Percentiles rank a stretch among this genome's conserved stretches.
Evolutionary conservation across 495 filamentous ascomycete species (phyloP).

Genomic region (Ascodesmis nigricans): DNA sequence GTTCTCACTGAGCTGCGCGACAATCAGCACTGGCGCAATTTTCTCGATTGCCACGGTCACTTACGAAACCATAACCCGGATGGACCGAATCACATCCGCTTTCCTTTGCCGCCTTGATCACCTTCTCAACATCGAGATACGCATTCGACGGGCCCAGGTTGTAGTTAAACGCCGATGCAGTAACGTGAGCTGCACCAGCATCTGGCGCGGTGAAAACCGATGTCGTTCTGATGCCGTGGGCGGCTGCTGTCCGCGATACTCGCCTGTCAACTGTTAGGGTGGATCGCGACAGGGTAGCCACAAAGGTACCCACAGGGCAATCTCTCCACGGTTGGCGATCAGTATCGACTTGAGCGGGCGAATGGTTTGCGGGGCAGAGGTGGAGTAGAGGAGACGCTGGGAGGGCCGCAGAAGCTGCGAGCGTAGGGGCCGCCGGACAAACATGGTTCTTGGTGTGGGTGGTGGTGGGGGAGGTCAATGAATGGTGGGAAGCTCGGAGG

Average conservation of each 20-base stretch:
- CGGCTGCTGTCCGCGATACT: constrained; percentile 63
- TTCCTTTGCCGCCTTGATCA: constrained; percentile 66
- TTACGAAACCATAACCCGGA: constrained; percentile 87
- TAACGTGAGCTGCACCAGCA: constrained; percentile 64
- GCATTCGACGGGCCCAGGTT: constrained; percentile 60
- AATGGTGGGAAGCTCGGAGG: too few relatives aligned
- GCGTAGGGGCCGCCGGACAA: constrained; percentile 2
- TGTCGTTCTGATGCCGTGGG: constrained; percentile 79
- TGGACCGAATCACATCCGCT: constrained; percentile 78
- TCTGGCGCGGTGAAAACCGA: constrained; percentile 92
- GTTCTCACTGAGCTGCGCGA: constrained; percentile 51
- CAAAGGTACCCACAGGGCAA: constrained; percentile 42
- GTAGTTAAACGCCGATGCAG: constrained; percentile 57
- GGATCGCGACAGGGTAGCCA: not conserved
- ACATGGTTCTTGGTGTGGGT: constrained; percentile 4
- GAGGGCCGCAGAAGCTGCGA: constrained; percentile 2
- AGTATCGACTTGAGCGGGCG: constrained; percentile 60
- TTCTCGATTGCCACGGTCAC: constrained; percentile 11
- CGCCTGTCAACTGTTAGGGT: constrained; percentile 27
- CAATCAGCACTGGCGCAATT: constrained; percentile 15
- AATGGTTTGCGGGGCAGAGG: constrained; percentile 4
- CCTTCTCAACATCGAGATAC: constrained; percentile 82
- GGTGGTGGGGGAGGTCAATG: too few relatives aligned
- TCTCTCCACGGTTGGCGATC: constrained; percentile 94
- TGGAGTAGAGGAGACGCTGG: constrained; percentile 7